Conservation (phyloP, 371 early-diverging fungal genomes). For the Actinomortierella wolfii region DNA sequence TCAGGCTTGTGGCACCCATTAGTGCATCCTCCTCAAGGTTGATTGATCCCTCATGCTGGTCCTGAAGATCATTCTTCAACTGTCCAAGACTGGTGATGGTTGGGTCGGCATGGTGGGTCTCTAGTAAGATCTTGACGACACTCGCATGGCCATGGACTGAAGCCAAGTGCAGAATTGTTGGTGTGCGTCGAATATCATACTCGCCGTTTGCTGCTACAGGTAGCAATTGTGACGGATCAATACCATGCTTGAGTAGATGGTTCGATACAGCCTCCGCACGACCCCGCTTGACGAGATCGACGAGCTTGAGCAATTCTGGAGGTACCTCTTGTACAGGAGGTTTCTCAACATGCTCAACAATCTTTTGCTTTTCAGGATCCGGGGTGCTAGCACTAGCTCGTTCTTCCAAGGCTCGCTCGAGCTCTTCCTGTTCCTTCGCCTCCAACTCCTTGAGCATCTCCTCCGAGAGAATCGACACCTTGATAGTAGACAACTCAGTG, state of each 20-base stretch:
- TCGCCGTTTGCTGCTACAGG: constrained; percentile 55
- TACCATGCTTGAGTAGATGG: constrained; percentile 38
- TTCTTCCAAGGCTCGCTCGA: constrained; percentile 15
- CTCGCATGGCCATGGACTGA: constrained; percentile 58
- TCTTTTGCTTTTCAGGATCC: constrained; percentile 12
- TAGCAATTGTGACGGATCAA: constrained; percentile 41
- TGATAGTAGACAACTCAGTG: constrained; percentile 54
- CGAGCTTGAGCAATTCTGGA: constrained; percentile 43
- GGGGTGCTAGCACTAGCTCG: not conserved
- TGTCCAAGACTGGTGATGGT: constrained; percentile 55
- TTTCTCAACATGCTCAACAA: constrained; percentile 42
- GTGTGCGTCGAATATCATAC: constrained; percentile 49
- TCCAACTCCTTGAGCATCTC: constrained; percentile 26
- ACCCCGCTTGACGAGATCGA: constrained; percentile 58
- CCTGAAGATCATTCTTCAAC: not conserved
- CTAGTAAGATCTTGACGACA: constrained; percentile 67
- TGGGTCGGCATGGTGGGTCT: constrained; percentile 77
- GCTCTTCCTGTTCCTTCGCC: constrained; percentile 38
- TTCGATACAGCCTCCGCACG: constrained; percentile 56
- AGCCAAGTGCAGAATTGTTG: constrained; percentile 77
- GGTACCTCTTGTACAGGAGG: constrained; percentile 12
- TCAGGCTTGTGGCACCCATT: constrained; percentile 57
- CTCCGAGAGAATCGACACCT: constrained; percentile 53
- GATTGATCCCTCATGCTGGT: not conserved
- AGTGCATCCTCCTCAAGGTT: constrained; percentile 10